These are phyloP conservation scores for Solanum aculeatissimum DNA, from an alignment of 305 asterid genomes.

Conservation along the genomic window DNA sequence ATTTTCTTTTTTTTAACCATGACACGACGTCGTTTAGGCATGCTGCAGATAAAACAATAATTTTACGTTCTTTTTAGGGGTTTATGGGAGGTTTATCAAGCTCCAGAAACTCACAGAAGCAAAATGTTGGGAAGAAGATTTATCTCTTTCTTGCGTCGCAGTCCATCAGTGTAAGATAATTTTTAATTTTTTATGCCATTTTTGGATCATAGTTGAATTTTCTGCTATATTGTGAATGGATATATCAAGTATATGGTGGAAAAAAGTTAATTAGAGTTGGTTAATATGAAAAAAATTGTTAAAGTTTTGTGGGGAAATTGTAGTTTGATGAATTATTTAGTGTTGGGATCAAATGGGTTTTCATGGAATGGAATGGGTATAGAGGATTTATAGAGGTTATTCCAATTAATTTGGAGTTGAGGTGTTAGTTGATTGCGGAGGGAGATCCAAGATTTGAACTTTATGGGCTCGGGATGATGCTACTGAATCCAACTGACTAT, in stretches of 20 bases:
- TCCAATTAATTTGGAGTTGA: neutral
- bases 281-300: neutral
- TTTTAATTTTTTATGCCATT: neutral
- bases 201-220: neutral
- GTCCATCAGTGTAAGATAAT: constrained; percentile 4
- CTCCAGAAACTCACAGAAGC: neutral
- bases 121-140: constrained; percentile 26
- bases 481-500: neutral
- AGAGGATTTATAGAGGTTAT: neutral
- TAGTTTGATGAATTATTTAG: neutral
- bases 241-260: neutral
- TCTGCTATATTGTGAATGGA: neutral
- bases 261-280: neutral
- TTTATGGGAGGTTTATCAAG: neutral
- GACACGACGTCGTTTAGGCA: neutral
- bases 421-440: neutral
- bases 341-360: neutral
- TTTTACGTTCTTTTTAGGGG: neutral
- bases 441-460: neutral
- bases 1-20: neutral
- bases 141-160: constrained; percentile 14
- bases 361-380: neutral
- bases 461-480: neutral
- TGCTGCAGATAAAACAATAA: neutral
- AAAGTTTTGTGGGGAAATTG: neutral